Base-by-base conservation (phyloP, 73 alveolate species). In the Blepharisma stoltei region DNA sequence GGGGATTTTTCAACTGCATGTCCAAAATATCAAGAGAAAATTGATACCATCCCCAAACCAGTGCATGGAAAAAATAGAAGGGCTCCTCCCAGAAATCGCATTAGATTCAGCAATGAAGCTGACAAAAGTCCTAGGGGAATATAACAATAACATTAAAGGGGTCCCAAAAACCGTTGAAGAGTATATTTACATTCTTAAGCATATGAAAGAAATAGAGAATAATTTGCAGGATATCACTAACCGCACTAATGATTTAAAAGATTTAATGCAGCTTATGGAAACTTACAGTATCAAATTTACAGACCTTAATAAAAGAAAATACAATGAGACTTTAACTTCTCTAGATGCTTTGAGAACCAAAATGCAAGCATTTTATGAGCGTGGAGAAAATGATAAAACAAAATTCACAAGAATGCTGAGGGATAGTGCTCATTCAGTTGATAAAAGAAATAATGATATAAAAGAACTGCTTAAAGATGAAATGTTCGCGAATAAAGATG, bases 121-220 rank as follows among this genome's bases (percentile, higher is more conserved):
- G 53, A 66, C 81, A 45, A 23, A 55, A 25, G 54, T 73, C 41
- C 65, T 81, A 37, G 65, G 54, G 20, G 65, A 54, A 67, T 67
- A 66, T 41, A 77, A 69, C 48, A 52, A 81, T 32, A 83, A 81
- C 23, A 68, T 83, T 6, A 76, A 83, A 6, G 53, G 55, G 43
- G 48, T 82, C n/a, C 98, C 98, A 0, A 73, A 76, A 2, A 77
- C 84, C 14, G 91, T 92, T 6, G 95, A 89, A n/a, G 82, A 92
- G 48, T 92, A 79, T 78, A 93, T 89, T 0, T 84, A 83, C 9
- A 75, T 86, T 38, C 83, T 83, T 88, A 85, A 89, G 32, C 85
- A 85, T 67, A 46, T 92, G 41, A 86, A 78, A 55, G 83, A 75
- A 6, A 71, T 87, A 37, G 82, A 78, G 49, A 83, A 71, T 9